Percentiles rank a stretch among this genome's conserved stretches.
These are phyloP conservation scores for Zasmidium angulare DNA, from an alignment of 2,329 filamentous ascomycete species.

Conservation along the genomic window DNA sequence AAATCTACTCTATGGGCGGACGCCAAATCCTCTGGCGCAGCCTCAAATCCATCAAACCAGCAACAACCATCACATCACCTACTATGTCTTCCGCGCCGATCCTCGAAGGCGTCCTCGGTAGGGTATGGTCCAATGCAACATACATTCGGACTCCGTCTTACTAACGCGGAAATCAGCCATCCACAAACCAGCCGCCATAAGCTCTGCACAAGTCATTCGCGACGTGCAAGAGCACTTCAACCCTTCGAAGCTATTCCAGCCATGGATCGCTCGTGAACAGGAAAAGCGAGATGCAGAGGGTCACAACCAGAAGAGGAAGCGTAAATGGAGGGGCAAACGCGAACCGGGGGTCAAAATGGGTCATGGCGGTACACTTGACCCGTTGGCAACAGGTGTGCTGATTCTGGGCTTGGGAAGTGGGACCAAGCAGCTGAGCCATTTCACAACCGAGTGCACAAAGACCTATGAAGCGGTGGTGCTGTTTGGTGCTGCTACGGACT, in stretches of 20 bases:
- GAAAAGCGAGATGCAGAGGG: constrained; percentile 57
- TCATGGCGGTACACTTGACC: constrained; percentile 93
- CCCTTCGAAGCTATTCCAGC: constrained; percentile 73
- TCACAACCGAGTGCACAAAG: constrained; percentile 80
- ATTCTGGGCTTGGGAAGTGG: constrained; percentile 84
- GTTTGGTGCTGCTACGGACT: constrained; percentile 90
- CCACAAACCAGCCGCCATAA: constrained; percentile 85
- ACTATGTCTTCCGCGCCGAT: constrained; percentile 21
- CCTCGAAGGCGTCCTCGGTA: constrained; percentile 64
- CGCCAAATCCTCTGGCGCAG: constrained; percentile 26
- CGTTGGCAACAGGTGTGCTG: constrained; percentile 87
- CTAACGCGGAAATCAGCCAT: constrained; percentile 62
- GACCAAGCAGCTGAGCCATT: constrained; percentile 77
- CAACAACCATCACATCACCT: constrained; percentile 7
- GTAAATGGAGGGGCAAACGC: constrained; percentile 45
- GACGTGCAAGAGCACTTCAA: constrained; percentile 84
- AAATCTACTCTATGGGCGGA: constrained; percentile 20
- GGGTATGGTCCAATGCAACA: constrained; percentile 26
- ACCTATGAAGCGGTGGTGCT: constrained; percentile 86
- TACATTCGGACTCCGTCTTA: constrained; percentile 3
- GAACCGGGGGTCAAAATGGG: constrained; percentile 83
- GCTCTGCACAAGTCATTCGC: constrained; percentile 87
- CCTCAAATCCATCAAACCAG: constrained; percentile 9
- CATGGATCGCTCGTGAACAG: constrained; percentile 68
- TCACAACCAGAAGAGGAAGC: constrained; percentile 59